phyloP scores from a whole-genome alignment of 257 asterid species.

The Ballota nigra region DNA sequence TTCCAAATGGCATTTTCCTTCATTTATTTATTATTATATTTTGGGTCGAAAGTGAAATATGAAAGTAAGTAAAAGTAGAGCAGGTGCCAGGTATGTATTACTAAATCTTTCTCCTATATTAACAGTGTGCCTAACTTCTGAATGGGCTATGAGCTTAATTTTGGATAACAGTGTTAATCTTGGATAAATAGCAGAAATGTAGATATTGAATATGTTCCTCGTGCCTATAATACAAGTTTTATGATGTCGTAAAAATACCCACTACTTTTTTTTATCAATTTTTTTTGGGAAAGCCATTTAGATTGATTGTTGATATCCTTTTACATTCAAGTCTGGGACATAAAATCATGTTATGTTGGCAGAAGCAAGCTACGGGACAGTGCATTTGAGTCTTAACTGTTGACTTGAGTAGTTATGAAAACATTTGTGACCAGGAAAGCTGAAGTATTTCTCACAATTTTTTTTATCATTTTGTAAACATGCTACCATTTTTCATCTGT shows the following conservation, averaged over 20 bases:
- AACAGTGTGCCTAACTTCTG: not conserved
- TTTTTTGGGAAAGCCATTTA: not conserved
- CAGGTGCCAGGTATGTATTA: not conserved
- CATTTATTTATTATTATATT: not conserved
- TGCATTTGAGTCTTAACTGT: too few species aligned
- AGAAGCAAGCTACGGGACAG: too few species aligned
- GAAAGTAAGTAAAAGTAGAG: not conserved
- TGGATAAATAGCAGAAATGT: not conserved
- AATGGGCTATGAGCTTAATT: not conserved
- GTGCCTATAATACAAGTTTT: not conserved
- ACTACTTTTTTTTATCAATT: too few species aligned
- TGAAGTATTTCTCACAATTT: too few species aligned
- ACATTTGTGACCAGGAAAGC: too few species aligned
- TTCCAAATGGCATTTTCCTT: not conserved
- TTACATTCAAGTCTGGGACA: not conserved
- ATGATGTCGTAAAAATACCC: not conserved
- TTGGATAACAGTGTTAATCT: not conserved
- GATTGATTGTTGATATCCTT: not conserved
- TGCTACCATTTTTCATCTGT: not conserved
- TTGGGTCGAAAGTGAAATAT: not conserved
- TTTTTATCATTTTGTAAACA: too few species aligned
- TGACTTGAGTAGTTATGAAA: too few species aligned
- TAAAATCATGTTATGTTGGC: not conserved
- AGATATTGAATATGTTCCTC: not conserved
- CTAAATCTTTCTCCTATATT: not conserved